Percentiles rank a stretch among this genome's conserved stretches.
phyloP scores from a whole-genome alignment of 2,329 filamentous ascomycete genomes.

The Stagonosporopsis chrysanthemi region DNA sequence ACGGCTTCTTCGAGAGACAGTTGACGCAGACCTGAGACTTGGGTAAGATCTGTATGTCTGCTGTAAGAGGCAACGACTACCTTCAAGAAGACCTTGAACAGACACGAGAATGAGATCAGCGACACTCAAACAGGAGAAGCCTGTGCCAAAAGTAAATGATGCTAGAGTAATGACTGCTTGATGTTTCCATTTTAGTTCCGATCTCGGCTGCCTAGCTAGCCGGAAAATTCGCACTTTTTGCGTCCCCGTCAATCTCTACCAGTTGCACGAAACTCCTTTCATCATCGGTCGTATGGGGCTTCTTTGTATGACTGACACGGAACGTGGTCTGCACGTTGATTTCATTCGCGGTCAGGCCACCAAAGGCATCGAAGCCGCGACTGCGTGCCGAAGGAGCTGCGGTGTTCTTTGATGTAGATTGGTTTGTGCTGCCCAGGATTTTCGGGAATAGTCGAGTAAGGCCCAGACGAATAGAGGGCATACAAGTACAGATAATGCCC shows the following conservation, averaged over 20 bases:
- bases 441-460: conserved; percentile 24
- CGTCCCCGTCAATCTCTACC: conserved; percentile 14
- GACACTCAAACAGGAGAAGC: too few species aligned
- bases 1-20: too few species aligned
- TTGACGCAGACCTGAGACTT: too few species aligned
- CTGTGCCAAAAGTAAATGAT: too few species aligned
- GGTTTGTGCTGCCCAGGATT: conserved; percentile 11
- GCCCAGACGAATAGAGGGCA: conserved; percentile 49
- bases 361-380: background rate
- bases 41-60: too few species aligned
- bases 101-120: too few species aligned
- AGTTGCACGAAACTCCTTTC: conserved; percentile 15
- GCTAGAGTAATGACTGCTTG: too few species aligned
- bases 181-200: background rate
- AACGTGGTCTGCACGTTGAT: conserved; percentile 16
- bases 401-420: conserved; percentile 4
- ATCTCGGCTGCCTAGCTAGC: background rate
- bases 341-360: conserved; percentile 1
- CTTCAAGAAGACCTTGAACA: too few species aligned
- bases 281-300: background rate
- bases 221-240: conserved; percentile 5
- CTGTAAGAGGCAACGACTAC: too few species aligned
- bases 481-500: conserved; percentile 53
- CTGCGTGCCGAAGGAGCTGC: conserved; percentile 3
- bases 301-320: conserved; percentile 10